Percentiles rank a stretch among this genome's conserved stretches.
Evolutionary conservation across 2,329 filamentous ascomycete species (phyloP).

Genomic region (Ambrosiella cleistominuta): DNA sequence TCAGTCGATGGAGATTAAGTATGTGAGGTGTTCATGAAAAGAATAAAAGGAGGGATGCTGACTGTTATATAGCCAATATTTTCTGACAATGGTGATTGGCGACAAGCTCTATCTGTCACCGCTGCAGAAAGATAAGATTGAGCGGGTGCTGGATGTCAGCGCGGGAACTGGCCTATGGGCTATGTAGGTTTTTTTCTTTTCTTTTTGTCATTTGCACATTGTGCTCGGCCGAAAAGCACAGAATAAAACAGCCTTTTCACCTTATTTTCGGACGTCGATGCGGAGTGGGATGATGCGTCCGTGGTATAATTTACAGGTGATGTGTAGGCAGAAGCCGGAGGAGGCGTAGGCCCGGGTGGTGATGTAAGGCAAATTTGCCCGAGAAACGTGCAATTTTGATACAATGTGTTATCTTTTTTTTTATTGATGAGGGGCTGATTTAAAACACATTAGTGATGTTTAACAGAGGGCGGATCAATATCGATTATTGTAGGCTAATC

Average conservation of each 20-base stretch:
- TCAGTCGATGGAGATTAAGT: not conserved
- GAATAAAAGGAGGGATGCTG: not conserved
- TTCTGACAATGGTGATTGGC: not conserved
- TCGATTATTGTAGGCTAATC: too few species aligned
- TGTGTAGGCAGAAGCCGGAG: not conserved
- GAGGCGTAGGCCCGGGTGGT: not conserved
- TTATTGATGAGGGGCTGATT: not conserved
- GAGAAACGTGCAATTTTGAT: not conserved
- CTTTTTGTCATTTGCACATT: not conserved
- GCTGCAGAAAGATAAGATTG: not conserved
- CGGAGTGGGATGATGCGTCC: not conserved
- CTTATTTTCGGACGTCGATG: not conserved
- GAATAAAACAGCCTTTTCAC: not conserved
- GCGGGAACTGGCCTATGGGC: constrained; percentile 31
- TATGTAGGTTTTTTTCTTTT: constrained; percentile 15
- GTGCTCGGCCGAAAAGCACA: not conserved
- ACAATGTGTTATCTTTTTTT: not conserved
- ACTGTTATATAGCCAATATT: not conserved
- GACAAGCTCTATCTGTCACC: not conserved
- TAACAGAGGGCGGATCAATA: too few species aligned
- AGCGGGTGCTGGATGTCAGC: constrained; percentile 25
- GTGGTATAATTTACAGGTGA: not conserved
- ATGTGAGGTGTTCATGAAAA: not conserved
- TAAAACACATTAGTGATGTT: too few species aligned
- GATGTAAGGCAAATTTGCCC: not conserved